Evolutionary conservation across 176 grass and related monocot species (phyloP), one percentile per base, ranked within the genome.

Genomic region (Puya raimondii): DNA sequence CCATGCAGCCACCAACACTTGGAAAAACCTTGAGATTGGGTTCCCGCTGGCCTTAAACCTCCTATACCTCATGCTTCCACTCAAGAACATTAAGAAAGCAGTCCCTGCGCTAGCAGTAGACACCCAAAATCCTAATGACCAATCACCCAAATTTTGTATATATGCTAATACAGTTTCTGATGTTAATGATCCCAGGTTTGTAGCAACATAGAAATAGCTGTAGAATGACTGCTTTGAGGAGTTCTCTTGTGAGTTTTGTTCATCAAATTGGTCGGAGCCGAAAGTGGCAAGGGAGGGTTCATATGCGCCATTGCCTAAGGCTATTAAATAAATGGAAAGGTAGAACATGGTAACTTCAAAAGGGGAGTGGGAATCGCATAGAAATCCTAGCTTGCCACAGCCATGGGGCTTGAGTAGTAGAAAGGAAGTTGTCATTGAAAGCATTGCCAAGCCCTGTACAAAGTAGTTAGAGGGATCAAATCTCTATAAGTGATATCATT

Each of bases 221-320:
- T 90, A 96, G 87, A 91, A 91, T 72, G 84, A 87, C 3, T 75
- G 49, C 81, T 89, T 96, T 68, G 82, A 76, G 59, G 76, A 74
- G 66, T 86, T 85, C 80, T 92, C 90, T 42, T 77, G 52, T 14
- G 79, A 69, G 83, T 93, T 80, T 2, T 75, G 23, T 17, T 65
- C 81, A 66, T 93, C 86, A 67, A 89, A 93, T 66, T 93, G 90
- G 80, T 89, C 86, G 14, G 90, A 88, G 9, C 90, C 90, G 69
- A 93, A 89, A 57, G 85, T 82, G 1, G 86, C 82, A 67, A 88
- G 81, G 76, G 85, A 85, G 20, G 90, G 79, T 82, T 93, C 85
- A 0, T 85, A 76, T 1, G 80, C 83, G 0, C 86, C 90, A 0
- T 68, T 84, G 1, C 90, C 90, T 27, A 82, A 80, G 66, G 90